phyloP scores from a whole-genome alignment of 2,329 filamentous ascomycete genomes.

The Pseudogymnoascus sp. region DNA sequence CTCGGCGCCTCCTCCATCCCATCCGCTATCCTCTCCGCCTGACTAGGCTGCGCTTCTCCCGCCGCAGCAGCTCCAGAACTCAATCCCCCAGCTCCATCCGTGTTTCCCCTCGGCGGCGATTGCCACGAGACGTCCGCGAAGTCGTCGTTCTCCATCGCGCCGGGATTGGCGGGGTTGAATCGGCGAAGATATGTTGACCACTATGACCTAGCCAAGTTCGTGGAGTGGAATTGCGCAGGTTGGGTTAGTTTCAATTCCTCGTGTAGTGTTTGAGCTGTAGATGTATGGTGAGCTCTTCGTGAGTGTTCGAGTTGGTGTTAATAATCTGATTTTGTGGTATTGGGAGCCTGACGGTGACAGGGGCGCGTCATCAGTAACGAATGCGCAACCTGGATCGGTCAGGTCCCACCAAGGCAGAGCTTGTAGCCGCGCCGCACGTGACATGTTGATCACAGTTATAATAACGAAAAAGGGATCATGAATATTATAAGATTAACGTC shows the following conservation, averaged over 20 bases:
- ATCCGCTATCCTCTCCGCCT: conserved; percentile 16
- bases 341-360: neutral
- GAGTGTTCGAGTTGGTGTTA: neutral
- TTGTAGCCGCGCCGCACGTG: neutral
- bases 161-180: conserved; percentile 8
- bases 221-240: neutral
- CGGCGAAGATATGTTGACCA: neutral
- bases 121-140: conserved; percentile 78
- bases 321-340: neutral
- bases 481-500: neutral
- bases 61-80: neutral
- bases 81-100: conserved; percentile 28
- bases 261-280: neutral
- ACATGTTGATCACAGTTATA: neutral
- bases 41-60: conserved; percentile 7
- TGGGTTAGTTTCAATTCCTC: neutral
- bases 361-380: neutral
- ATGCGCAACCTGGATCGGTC: conserved; percentile 2
- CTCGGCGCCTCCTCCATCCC: conserved; percentile 26
- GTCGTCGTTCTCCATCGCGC: conserved; percentile 44
- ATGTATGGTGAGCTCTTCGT: neutral
- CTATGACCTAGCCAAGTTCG: neutral
- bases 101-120: conserved; percentile 8
- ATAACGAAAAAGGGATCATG: neutral
- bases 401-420: neutral